Evolutionary conservation across 2,329 filamentous ascomycete genomes (phyloP).

Genomic region (Didymellaceae sp.): DNA sequence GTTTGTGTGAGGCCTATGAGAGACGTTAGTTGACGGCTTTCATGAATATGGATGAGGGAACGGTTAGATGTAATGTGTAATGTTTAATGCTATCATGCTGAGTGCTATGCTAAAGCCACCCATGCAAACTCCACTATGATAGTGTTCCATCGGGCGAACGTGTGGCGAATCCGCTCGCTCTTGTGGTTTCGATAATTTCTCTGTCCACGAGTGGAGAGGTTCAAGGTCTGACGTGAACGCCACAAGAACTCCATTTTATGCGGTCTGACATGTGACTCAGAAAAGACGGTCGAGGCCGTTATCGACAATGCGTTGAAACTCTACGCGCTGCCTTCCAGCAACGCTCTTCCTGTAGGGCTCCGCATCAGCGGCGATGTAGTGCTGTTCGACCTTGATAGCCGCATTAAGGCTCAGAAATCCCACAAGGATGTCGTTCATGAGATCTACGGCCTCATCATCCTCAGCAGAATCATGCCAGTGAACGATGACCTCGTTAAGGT

Average conservation of each 20-base stretch:
- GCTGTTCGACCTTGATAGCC: constrained; percentile 31
- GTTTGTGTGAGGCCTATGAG: not conserved
- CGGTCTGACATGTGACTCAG: too few relatives aligned
- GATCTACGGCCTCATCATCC: constrained; percentile 26
- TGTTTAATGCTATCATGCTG: not conserved
- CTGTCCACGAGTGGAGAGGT: too few relatives aligned
- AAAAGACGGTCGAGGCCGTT: constrained; percentile 26
- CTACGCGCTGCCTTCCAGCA: constrained; percentile 36
- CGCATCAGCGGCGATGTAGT: constrained; percentile 35
- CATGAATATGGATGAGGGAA: too few relatives aligned
- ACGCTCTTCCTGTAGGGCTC: constrained; percentile 33
- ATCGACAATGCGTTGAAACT: constrained; percentile 40
- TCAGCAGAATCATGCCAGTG: constrained; percentile 43
- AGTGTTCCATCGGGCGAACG: too few relatives aligned
- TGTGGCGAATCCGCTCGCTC: too few relatives aligned
- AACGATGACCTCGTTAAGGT: constrained; percentile 35
- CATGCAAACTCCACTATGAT: not conserved
- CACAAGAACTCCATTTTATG: too few relatives aligned
- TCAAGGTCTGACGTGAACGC: too few relatives aligned
- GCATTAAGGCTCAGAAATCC: constrained; percentile 30
- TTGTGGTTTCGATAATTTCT: too few relatives aligned
- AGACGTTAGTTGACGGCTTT: too few relatives aligned
- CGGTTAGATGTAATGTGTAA: not conserved
- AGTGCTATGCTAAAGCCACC: not conserved
- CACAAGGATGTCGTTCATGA: constrained; percentile 35